Percentiles rank a stretch among this genome's conserved stretches.
These are phyloP conservation scores for Vaccinium darrowii DNA, from an alignment of 148 eudicot genomes.

Conservation along the genomic window DNA sequence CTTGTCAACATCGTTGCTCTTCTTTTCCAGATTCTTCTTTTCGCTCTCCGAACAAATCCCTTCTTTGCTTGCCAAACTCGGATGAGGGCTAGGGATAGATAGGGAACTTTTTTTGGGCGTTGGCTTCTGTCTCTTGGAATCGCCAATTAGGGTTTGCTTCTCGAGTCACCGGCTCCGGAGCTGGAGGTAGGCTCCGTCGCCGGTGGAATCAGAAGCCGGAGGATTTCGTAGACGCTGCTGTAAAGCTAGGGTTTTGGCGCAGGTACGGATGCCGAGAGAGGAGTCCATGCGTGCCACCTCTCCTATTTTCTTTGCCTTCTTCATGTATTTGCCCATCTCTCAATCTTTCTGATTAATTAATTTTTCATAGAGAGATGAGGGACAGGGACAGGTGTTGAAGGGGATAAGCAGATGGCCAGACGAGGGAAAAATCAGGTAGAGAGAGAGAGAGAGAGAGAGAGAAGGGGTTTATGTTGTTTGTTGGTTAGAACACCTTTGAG, in stretches of 20 bases:
- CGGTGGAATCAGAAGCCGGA: not conserved
- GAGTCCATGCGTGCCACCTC: constrained; percentile 28
- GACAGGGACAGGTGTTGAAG: not conserved
- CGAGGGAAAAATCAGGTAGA: not conserved
- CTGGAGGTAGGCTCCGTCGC: constrained; percentile 28
- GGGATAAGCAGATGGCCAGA: not conserved
- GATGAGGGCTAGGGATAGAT: constrained; percentile 7
- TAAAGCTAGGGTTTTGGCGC: constrained; percentile 50
- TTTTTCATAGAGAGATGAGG: not conserved
- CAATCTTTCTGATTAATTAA: not conserved
- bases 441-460: not conserved
- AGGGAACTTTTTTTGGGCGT: not conserved
- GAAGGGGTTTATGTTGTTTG: not conserved
- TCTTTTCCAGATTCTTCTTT: not conserved
- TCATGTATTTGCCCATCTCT: constrained; percentile 45
- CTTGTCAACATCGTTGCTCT: not conserved
- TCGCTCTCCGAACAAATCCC: constrained; percentile 9
- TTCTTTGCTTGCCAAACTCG: not conserved
- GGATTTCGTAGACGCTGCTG: constrained; percentile 20
- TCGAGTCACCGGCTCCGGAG: constrained; percentile 40
- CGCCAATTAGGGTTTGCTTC: constrained; percentile 22
- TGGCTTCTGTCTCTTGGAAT: constrained; percentile 15
- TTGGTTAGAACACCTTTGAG: no score
- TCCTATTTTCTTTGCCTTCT: constrained; percentile 20
- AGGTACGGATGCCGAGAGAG: constrained; percentile 36